A percentile compares a stretch with the other conserved stretches of the same genome.
Conservation (phyloP, 257 asterid genomes). For the Coffea eugenioides region DNA sequence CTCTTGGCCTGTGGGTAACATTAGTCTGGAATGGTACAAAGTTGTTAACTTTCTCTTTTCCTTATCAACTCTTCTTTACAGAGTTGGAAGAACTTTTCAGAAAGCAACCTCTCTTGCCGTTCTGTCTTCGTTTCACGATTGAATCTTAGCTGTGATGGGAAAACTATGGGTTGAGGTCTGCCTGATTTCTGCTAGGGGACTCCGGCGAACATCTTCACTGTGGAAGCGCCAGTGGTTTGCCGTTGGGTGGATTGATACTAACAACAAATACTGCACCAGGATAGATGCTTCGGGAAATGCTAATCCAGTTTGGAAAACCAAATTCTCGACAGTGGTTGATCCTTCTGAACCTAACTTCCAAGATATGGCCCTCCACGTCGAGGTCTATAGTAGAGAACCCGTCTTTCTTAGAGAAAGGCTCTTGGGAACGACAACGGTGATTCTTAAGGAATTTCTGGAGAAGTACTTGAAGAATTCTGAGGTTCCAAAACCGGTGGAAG, state of each 20-base stretch:
- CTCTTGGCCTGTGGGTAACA: constrained; percentile 17
- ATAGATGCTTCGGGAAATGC: constrained; percentile 71
- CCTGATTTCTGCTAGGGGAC: constrained; percentile 74
- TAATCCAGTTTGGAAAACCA: constrained; percentile 78
- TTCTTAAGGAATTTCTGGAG: constrained; percentile 68
- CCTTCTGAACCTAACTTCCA: constrained; percentile 35
- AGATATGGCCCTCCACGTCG: constrained; percentile 59
- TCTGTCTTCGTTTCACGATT: constrained; percentile 15
- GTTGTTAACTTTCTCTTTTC: constrained; percentile 24
- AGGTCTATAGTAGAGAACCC: constrained; percentile 79
- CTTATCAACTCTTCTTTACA: constrained; percentile 33
- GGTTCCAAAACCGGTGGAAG: constrained; percentile 56
- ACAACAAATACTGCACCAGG: constrained; percentile 69
- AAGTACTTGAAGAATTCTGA: constrained; percentile 46
- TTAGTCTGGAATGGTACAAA: constrained; percentile 26
- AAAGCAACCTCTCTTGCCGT: constrained; percentile 16
- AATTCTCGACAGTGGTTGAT: constrained; percentile 51
- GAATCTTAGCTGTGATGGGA: constrained; percentile 37
- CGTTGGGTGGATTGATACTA: constrained; percentile 78
- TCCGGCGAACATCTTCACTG: constrained; percentile 48
- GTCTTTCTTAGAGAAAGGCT: constrained; percentile 65
- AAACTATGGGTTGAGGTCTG: constrained; percentile 72
- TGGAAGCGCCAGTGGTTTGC: constrained; percentile 86
- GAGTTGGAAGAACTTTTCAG: constrained; percentile 28
- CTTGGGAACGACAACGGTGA: constrained; percentile 64